Evolutionary conservation across 2,329 filamentous ascomycete genomes (phyloP).

Genomic region (Aspergillus aculeatus): DNA sequence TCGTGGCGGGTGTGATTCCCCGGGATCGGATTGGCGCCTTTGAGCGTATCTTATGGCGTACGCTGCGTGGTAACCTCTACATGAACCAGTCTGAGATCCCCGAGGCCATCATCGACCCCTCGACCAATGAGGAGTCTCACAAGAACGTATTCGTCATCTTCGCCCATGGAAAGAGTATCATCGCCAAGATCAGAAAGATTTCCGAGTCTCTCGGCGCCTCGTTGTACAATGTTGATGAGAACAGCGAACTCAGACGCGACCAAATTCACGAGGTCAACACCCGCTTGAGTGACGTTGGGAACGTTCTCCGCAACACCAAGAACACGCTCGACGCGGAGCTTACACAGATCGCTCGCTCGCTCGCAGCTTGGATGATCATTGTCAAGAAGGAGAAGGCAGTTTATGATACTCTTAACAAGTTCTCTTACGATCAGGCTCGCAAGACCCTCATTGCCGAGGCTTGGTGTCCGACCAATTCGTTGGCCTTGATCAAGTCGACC

Average conservation of each 20-base stretch:
- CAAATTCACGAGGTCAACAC: constrained; percentile 98
- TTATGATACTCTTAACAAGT: constrained; percentile 91
- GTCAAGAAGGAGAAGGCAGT: constrained; percentile 98
- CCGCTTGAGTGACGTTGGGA: constrained; percentile 83
- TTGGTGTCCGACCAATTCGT: constrained; percentile 91
- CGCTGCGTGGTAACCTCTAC: constrained; percentile 94
- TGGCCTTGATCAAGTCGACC: constrained; percentile 85
- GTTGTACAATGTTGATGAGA: constrained; percentile 95
- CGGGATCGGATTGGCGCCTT: constrained; percentile 92
- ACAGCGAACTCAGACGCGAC: constrained; percentile 89
- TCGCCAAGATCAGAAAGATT: constrained; percentile 98
- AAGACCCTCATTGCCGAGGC: constrained; percentile 97
- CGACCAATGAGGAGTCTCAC: constrained; percentile 84
- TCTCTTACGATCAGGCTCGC: constrained; percentile 92
- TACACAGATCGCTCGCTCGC: constrained; percentile 84
- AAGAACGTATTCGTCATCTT: constrained; percentile 99
- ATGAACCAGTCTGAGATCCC: constrained; percentile 99
- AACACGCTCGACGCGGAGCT: constrained; percentile 89
- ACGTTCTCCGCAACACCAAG: constrained; percentile 92
- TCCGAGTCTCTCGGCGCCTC: constrained; percentile 96
- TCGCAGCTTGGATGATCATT: constrained; percentile 96
- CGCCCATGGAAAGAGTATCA: constrained; percentile 95
- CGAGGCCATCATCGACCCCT: constrained; percentile 85
- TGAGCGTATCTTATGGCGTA: constrained; percentile 96
- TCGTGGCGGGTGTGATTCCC: constrained; percentile 92